Conservation (phyloP, 2,329 filamentous ascomycete genomes). For the Phaeoacremonium minimum region DNA sequence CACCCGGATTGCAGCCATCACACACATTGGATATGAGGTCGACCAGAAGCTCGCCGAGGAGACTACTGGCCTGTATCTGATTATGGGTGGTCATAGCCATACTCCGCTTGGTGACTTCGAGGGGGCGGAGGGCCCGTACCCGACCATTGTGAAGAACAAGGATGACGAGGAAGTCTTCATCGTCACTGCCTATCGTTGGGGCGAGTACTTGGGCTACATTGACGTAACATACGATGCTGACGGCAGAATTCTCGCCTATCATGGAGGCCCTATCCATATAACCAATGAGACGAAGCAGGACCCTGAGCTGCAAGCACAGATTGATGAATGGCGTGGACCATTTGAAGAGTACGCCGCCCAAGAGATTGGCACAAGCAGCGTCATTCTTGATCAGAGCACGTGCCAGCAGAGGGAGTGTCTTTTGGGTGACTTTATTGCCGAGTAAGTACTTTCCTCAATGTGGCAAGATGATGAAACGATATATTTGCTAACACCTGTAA, state of each 20-base stretch:
- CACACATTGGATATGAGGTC: conserved; percentile 63
- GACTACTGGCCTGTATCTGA: conserved; percentile 61
- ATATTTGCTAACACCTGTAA: no score
- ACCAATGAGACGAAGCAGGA: conserved; percentile 58
- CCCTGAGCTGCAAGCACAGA: conserved; percentile 48
- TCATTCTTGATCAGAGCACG: conserved; percentile 53
- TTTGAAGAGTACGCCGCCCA: conserved; percentile 57
- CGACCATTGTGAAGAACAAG: conserved; percentile 56
- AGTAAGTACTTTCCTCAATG: no score
- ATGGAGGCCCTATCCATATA: conserved; percentile 60
- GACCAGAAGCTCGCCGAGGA: conserved; percentile 56
- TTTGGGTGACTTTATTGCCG: conserved; percentile 49
- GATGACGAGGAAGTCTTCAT: conserved; percentile 65
- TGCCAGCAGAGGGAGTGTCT: conserved; percentile 57
- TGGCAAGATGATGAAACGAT: no score
- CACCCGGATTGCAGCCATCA: conserved; percentile 61
- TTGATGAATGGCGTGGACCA: conserved; percentile 53
- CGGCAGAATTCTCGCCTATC: conserved; percentile 59
- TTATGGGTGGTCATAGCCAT: conserved; percentile 60
- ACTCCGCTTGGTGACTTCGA: conserved; percentile 57
- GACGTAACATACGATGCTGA: conserved; percentile 58
- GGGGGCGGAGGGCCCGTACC: conserved; percentile 56
- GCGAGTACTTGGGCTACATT: conserved; percentile 64
- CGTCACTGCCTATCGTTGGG: conserved; percentile 65
- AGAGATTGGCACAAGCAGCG: conserved; percentile 49